Conservation (phyloP, 2,329 filamentous ascomycete genomes). For the Monilinia aucupariae region DNA sequence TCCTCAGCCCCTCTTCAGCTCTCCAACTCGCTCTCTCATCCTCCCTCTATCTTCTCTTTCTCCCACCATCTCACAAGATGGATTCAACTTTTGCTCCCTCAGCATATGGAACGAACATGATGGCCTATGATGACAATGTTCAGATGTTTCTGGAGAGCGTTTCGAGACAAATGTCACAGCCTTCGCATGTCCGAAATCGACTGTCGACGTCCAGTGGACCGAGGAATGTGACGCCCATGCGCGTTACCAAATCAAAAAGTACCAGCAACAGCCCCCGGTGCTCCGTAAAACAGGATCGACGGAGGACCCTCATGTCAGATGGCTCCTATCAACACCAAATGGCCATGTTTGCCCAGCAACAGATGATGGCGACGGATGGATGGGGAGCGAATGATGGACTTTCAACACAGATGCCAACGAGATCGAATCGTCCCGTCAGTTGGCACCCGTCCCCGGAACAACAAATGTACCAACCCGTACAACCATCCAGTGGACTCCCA, state of each 20-base stretch:
- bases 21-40: not conserved
- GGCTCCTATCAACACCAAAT: conserved; percentile 28
- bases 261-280: conserved; percentile 63
- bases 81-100: conserved; percentile 25
- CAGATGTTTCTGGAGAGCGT: conserved; percentile 48
- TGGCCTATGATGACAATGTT: conserved; percentile 36
- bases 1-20: conserved; percentile 13
- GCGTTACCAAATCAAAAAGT: conserved; percentile 60
- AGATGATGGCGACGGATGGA: conserved; percentile 43
- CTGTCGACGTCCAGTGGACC: conserved; percentile 45
- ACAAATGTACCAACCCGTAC: conserved; percentile 36
- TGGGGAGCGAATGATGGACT: conserved; percentile 37
- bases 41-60: not conserved
- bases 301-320: conserved; percentile 54
- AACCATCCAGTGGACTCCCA: conserved; percentile 39
- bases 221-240: conserved; percentile 47
- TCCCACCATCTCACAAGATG: conserved; percentile 23
- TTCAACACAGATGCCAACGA: conserved; percentile 21
- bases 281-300: conserved; percentile 44
- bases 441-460: conserved; percentile 65
- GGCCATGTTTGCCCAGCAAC: conserved; percentile 36
- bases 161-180: conserved; percentile 46
- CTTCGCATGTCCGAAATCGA: conserved; percentile 45
- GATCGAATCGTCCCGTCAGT: conserved; percentile 58
- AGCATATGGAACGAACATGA: conserved; percentile 23